Evolutionary conservation across 2,329 filamentous ascomycete genomes (phyloP), one percentile per base, ranked within the genome.

Genomic region (Fusarium verrucosum): DNA sequence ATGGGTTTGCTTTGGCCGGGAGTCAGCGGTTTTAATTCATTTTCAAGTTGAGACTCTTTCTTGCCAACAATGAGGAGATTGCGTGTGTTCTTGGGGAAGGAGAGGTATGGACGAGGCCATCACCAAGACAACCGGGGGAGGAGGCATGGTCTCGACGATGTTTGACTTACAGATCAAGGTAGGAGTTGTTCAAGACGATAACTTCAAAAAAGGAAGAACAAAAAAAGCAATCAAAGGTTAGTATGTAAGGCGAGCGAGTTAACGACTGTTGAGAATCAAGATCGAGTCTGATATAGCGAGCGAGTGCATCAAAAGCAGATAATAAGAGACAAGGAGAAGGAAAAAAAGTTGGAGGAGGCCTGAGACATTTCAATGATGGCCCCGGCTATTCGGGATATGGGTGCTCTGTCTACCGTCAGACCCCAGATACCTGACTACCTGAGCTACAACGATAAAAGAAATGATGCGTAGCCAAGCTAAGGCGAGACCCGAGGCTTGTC

Each of bases 401-500:
- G 35, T 25, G 16, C 20, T 20, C 5, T 16, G 17, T 35, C 42
- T 25, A 20, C 17, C 36, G 50, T 32, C 13, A 35, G 50, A 35
- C 40, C 49, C 54, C 46, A 59, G 53, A 17, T 46, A 36, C n/a
- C n/a, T n/a, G n/a, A 38, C 37, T 53, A 59, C 45, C 40, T 32
- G 58, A 16, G 44, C 43, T 62, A 58, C 40, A 61, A 50, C 54
- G 23, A 55, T 51, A 50, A 59, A 47, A 70, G 69, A 71, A 71
- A 71, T 70, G 69, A 70, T 60, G 61, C 54, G 28, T 35, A 64
- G 43, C 42, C 36, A 52, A 56, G 33, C 26, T 58, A 55, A 58
- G 58, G 64, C 66, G 56, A 71, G 69, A 70, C 66, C 69, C 66
- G 67, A 60, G 65, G 54, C 65, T 71, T 65, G 64, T 62, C 59